These are phyloP conservation scores for Stachybotrys chartarum DNA, from an alignment of 2,329 filamentous ascomycete species.

Conservation along the genomic window DNA sequence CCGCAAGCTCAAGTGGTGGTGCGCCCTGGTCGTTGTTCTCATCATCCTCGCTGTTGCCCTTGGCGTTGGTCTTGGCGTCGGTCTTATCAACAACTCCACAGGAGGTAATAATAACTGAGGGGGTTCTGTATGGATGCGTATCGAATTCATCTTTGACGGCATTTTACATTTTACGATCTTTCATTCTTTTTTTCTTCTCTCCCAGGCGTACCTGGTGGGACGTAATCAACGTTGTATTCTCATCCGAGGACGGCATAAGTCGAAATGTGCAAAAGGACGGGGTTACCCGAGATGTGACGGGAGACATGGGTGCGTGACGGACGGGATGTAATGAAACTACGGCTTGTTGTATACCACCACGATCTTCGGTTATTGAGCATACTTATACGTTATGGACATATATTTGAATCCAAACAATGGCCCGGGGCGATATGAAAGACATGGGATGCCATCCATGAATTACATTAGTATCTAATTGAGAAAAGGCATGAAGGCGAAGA, in stretches of 20 bases:
- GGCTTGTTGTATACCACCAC: neutral
- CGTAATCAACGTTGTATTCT: neutral
- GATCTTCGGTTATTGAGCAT: neutral
- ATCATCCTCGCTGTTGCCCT: slow-evolving; percentile 49
- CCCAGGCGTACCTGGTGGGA: neutral
- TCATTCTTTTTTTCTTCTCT: neutral
- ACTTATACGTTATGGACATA: neutral
- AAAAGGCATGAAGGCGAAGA: no score
- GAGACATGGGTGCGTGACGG: neutral
- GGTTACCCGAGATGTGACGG: neutral
- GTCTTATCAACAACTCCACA: slow-evolving; percentile 22
- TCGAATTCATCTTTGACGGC: no score
- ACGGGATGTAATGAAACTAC: neutral
- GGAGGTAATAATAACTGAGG: no score
- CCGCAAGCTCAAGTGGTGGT: slow-evolving; percentile 79
- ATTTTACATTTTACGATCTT: neutral
- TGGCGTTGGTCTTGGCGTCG: slow-evolving; percentile 47
- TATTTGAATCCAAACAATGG: neutral
- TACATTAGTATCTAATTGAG: neutral
- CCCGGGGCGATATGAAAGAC: no score
- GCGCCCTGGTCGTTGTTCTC: slow-evolving; percentile 53
- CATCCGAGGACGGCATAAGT: neutral
- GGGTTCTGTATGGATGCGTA: no score
- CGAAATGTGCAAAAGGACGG: neutral
- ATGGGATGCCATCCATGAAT: neutral